Evolutionary conservation across 345 rosid genomes (phyloP), one percentile per base, ranked within the genome.

Genomic region (Noccaea bulbosa): DNA sequence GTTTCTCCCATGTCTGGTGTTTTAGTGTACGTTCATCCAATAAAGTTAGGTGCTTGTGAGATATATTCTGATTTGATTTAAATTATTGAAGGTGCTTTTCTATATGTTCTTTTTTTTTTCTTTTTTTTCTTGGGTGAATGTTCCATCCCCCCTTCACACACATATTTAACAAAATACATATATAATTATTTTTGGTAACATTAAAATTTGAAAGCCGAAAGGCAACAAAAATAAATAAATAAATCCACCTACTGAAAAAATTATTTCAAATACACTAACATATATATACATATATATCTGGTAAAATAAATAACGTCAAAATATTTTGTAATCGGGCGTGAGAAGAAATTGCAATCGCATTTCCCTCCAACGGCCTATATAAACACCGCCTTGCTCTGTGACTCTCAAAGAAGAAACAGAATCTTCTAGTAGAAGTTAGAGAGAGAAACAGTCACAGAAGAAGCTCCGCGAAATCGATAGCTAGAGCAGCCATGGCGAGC

Each of bases 281-380:
- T 17, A 17, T 17, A 17, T 17, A 17, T 17, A 17, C 1, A 17
- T 17, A 17, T 17, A 17, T 17, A 17, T 17, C 20, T 17, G 20
- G 1, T 17, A 17, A 17, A 17, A 17, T 17, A 17, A 0, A 20
- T 20, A 20, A 20, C 1, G 22, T 20, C 22, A 1, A 20, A 20
- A 20, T 20, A 20, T 20, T 20, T 20, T 39, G 43, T 39, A 41
- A 41, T 11, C 1, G 3, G 45, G 22, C 45, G 6, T 11, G 34
- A 30, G 39, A 47, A 17, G 30, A 47, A 12, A 30, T 30, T 52
- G 17, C 59, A 62, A 46, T 62, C 10, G 14, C 55, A 34, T 62
- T 62, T 62, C 55, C 67, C 67, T 62, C 69, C 69, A 34, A 64
- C 4, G 44, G 33, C 20, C 20, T 47, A 46, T 45, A 63, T 45